Percentiles rank a stretch among this genome's conserved stretches.
Conservation (phyloP, 805 yeast species). For the Saturnispora saitoi region DNA sequence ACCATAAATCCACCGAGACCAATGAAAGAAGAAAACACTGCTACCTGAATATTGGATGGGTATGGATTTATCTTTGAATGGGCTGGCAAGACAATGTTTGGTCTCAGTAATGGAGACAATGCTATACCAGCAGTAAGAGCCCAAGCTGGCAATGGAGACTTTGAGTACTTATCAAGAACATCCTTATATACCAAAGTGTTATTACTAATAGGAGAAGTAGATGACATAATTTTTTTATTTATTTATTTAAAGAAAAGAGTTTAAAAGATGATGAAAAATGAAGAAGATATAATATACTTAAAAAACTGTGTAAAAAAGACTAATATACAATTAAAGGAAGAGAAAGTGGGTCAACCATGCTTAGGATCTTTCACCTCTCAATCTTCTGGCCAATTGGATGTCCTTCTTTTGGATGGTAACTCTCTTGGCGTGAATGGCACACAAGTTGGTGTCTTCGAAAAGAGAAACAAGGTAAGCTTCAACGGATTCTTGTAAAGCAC, state of each 20-base stretch:
- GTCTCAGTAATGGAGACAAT: constrained; percentile 18
- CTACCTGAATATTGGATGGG: constrained; percentile 22
- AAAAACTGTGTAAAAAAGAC: constrained; percentile 9
- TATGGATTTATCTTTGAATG: constrained; percentile 15
- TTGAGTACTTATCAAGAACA: background rate
- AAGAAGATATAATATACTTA: background rate
- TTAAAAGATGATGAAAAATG: background rate
- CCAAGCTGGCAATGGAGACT: constrained; percentile 43
- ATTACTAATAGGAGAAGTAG: background rate
- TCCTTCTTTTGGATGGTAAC: constrained; percentile 98
- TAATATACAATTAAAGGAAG: constrained; percentile 17
- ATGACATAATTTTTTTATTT: background rate
- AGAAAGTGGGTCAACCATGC: constrained; percentile 11
- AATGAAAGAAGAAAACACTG: constrained; percentile 52
- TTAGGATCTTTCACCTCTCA: constrained; percentile 92
- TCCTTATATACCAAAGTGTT: background rate
- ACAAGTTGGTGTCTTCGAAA: constrained; percentile 96
- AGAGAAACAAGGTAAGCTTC: constrained; percentile 95
- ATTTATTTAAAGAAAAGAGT: background rate
- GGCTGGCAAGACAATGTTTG: constrained; percentile 15
- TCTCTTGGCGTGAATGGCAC: constrained; percentile 98
- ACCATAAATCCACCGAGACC: constrained; percentile 68
- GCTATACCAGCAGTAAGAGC: constrained; percentile 31
- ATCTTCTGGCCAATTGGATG: constrained; percentile 94
- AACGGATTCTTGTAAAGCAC: constrained; percentile 97